Percentiles rank a stretch among this genome's conserved stretches.
Evolutionary conservation across 2,329 filamentous ascomycete species (phyloP).

Genomic region (Fusarium sp.): DNA sequence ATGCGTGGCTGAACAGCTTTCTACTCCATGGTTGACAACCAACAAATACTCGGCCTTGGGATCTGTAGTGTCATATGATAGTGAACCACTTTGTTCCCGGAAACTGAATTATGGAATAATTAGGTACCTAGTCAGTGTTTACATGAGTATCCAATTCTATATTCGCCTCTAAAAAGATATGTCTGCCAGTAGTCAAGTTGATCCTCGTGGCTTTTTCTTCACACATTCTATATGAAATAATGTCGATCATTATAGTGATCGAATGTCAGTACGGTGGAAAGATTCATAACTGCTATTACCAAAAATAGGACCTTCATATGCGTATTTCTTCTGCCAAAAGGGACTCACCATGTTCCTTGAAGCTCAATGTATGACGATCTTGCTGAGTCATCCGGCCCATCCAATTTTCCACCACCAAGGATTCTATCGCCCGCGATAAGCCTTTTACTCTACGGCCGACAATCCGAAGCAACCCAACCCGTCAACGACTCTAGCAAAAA

Average conservation of each 20-base stretch:
- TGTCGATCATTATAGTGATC: not conserved
- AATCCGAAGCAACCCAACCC: slow-evolving; percentile 13
- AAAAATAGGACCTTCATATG: not conserved
- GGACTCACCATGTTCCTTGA: not conserved
- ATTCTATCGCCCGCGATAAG: slow-evolving; percentile 14
- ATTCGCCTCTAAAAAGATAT: not conserved
- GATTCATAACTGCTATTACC: not conserved
- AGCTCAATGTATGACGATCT: not conserved
- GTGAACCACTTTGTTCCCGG: not conserved
- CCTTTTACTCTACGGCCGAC: slow-evolving; percentile 21
- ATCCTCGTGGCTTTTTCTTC: not conserved
- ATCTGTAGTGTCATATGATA: not conserved
- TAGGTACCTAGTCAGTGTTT: not conserved
- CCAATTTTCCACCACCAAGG: slow-evolving; percentile 21
- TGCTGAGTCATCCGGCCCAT: slow-evolving; percentile 37
- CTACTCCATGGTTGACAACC: not conserved
- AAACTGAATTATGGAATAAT: not conserved
- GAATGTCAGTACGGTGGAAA: not conserved
- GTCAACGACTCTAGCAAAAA: slow-evolving; percentile 32
- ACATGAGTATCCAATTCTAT: not conserved
- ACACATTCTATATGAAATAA: not conserved
- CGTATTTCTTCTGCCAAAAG: not conserved
- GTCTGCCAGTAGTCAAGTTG: not conserved
- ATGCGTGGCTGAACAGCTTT: not conserved
- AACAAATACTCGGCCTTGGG: not conserved